Percentiles rank a stretch among this genome's conserved stretches.
These are phyloP conservation scores for Ceratocystis cacaofunesta DNA, from an alignment of 2,329 filamentous ascomycete species.

Conservation along the genomic window DNA sequence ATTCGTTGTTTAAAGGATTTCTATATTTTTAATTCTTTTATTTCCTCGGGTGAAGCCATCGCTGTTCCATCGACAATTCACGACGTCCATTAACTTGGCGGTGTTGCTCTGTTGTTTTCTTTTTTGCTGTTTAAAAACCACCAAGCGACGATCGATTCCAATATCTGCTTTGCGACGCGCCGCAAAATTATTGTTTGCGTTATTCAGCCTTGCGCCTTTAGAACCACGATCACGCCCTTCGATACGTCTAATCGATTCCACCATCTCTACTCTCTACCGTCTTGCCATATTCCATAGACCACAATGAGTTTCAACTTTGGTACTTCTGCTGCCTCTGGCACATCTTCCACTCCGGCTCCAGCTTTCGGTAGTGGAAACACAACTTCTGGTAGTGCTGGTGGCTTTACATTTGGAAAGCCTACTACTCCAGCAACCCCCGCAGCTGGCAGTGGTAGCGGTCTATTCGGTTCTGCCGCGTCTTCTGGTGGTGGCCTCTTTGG, in stretches of 20 bases:
- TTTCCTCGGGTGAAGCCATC: background rate
- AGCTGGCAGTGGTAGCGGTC: constrained; percentile 9
- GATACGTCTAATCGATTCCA: background rate
- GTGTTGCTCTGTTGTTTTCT: background rate
- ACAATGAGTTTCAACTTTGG: constrained; percentile 30
- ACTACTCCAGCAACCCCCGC: constrained; percentile 8
- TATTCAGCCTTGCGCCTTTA: constrained; percentile 11
- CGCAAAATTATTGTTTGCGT: background rate
- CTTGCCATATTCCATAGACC: background rate
- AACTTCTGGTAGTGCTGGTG: constrained; percentile 6
- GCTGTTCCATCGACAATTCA: background rate
- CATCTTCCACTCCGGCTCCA: constrained; percentile 19
- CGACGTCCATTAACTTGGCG: background rate
- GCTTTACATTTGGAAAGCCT: constrained; percentile 23
- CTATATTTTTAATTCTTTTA: background rate
- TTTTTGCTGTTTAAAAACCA: background rate
- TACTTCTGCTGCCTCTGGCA: constrained; percentile 22
- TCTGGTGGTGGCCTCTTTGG: constrained; percentile 17
- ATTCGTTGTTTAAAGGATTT: background rate
- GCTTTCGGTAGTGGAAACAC: constrained; percentile 22
- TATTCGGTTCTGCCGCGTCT: constrained; percentile 16
- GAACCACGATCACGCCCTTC: background rate
- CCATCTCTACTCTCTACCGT: background rate
- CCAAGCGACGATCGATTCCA: background rate
- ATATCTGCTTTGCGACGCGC: background rate